Evolutionary conservation across 441 rosid species (phyloP), one percentile per base, ranked within the genome.

Genomic region (Erodium texanum): DNA sequence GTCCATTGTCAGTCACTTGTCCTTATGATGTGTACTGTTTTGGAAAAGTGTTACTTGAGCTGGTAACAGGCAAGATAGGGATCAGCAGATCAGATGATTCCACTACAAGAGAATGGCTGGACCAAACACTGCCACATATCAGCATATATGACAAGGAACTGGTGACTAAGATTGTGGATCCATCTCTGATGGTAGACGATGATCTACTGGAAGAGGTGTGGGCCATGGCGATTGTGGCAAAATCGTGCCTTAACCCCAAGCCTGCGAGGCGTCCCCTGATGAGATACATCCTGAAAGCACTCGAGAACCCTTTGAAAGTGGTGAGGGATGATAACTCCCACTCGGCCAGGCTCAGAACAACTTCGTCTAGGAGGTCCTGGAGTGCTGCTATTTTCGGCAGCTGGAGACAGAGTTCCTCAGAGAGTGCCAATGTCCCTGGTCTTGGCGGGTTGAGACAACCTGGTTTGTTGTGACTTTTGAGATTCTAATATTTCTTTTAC

Each of bases 141-240:
- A 92, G 85, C 67, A 81, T 87, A 69, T 83, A 86, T 16, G 96
- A 95, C 66, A 92, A 87, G 82, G 98, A 89, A 71, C 93, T 90
- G 10, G 90, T 95, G 68, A 87, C 83, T 5, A 95, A 92, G 80
- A 90, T 92, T 64, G 66, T 92, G 15, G 98, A 95, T 81, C 98
- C 98, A 5, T 89, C 95, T 8, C 75, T 95, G 64, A 83, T 95
- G 7, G 83, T 95, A 2, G 96, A 95, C 22, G 99, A 95, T 65
- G 99, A 95, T 75, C 82, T 92, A 11, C 75, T 95, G 64, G 98
- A 92, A 75, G 99, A 95, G 83, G 98, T 95, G 24, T 95, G 98
- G 99, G 97, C 98, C 12, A 87, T 90, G 93, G 97, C 98, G 14
- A 85, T 95, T 69, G 87, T 95, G 56, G 98, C 99, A 14, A 83